Percentiles rank a stretch among this genome's conserved stretches.
Evolutionary conservation across 225 moss, liverwort and hornwort genomes (phyloP).

Genomic region (Sphagnum contortum): DNA sequence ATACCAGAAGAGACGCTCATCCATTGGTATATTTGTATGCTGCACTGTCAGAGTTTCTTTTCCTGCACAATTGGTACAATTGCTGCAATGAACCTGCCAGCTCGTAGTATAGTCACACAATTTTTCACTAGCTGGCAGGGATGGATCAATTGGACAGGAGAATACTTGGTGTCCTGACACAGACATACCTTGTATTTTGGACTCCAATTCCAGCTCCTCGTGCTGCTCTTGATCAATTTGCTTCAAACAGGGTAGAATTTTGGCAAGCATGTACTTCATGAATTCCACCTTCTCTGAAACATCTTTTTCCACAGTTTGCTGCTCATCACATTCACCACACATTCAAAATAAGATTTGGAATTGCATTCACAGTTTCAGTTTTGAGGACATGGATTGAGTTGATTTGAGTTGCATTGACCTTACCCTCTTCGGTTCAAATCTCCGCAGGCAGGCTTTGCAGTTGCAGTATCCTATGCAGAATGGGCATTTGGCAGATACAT

Average conservation of each 20-base stretch:
- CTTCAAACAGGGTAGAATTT: slow-evolving; percentile 42
- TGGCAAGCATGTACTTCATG: slow-evolving; percentile 33
- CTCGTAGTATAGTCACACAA: no score
- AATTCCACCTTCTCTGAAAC: slow-evolving; percentile 26
- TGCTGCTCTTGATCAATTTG: slow-evolving; percentile 48
- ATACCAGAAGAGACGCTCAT: slow-evolving; percentile 52
- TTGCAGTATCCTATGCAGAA: slow-evolving; percentile 89
- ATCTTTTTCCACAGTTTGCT: slow-evolving; percentile 36
- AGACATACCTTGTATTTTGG: slow-evolving; percentile 27
- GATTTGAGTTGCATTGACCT: no score
- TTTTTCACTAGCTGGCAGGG: no score
- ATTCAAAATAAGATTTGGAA: no score
- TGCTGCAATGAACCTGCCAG: no score
- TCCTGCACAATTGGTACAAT: slow-evolving; percentile 17
- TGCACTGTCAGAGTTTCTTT: slow-evolving; percentile 21
- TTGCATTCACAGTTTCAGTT: no score
- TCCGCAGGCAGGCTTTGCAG: slow-evolving; percentile 92
- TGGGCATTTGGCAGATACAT: slow-evolving; percentile 62
- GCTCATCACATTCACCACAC: slow-evolving; percentile 3
- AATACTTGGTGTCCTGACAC: no score
- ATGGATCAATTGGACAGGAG: no score
- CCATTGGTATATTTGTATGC: slow-evolving; percentile 20
- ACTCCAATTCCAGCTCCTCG: slow-evolving; percentile 40
- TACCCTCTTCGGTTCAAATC: slow-evolving; percentile 41
- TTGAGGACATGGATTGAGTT: no score